Percentiles rank a stretch among this genome's conserved stretches.
Evolutionary conservation across 257 asterid genomes (phyloP).

Genomic region (Solanum appendiculatum): DNA sequence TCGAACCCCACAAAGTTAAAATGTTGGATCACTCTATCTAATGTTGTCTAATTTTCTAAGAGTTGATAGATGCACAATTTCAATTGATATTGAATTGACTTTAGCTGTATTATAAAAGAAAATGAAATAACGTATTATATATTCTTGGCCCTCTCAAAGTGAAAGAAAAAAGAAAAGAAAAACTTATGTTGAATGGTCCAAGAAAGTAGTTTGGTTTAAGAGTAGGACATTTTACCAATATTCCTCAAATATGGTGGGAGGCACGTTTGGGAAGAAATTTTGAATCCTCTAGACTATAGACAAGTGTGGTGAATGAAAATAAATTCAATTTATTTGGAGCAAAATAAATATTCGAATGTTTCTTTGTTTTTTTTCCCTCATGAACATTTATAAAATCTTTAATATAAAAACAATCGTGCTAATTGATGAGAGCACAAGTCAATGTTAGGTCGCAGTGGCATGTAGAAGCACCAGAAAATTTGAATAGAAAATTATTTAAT

Average conservation of each 20-base stretch:
- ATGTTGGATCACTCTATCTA: too few relatives aligned
- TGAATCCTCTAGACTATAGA: not conserved
- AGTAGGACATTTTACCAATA: conserved; percentile 2
- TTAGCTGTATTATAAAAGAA: too few relatives aligned
- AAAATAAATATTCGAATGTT: not conserved
- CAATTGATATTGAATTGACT: too few relatives aligned
- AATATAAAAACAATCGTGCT: not conserved
- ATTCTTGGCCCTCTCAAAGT: not conserved
- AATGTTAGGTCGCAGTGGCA: not conserved
- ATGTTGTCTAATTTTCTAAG: too few relatives aligned
- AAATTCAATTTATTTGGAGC: not conserved
- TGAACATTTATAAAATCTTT: not conserved
- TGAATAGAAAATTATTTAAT: not conserved
- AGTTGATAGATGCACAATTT: not conserved
- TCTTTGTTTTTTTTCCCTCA: not conserved
- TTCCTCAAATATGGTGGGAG: not conserved
- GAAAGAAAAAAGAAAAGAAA: not conserved
- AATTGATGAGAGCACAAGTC: not conserved
- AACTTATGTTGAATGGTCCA: not conserved
- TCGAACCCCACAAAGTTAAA: not conserved
- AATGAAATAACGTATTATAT: not conserved
- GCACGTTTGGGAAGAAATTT: not conserved
- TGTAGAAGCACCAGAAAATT: not conserved
- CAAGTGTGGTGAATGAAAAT: not conserved
- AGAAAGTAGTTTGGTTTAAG: not conserved